Percentiles rank a stretch among this genome's conserved stretches.
Evolutionary conservation across 2,329 filamentous ascomycete species (phyloP).

Genomic region (Rhytidhysteron rufulum): DNA sequence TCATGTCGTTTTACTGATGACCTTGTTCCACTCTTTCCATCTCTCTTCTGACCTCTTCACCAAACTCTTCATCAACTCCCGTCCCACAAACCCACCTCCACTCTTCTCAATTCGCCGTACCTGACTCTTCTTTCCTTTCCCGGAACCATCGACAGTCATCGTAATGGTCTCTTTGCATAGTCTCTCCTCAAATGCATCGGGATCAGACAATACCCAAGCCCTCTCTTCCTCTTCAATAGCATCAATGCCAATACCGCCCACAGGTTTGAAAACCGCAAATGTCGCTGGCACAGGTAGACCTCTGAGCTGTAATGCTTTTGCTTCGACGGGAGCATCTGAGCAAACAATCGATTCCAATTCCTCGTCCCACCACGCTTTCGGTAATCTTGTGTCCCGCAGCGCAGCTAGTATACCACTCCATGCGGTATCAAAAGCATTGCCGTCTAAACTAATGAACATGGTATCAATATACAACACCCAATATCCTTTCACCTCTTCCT

Average conservation of each 20-base stretch:
- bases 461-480: conserved; percentile 95
- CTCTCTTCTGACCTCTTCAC: conserved; percentile 58
- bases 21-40: conserved; percentile 56
- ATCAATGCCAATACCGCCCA: conserved; percentile 40
- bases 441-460: conserved; percentile 90
- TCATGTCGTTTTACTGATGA: conserved; percentile 10
- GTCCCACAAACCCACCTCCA: conserved; percentile 69
- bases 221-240: conserved; percentile 17
- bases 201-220: conserved; percentile 77
- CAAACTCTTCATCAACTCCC: conserved; percentile 58
- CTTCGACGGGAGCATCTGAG: conserved; percentile 55
- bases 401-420: conserved; percentile 84
- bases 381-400: conserved; percentile 71
- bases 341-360: conserved; percentile 79
- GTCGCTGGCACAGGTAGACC: conserved; percentile 73
- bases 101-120: conserved; percentile 77
- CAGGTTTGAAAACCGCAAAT: conserved; percentile 65
- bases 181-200: conserved; percentile 84
- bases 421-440: conserved; percentile 85
- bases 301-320: conserved; percentile 55
- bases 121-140: conserved; percentile 67
- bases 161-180: conserved; percentile 81
- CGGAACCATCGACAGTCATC: conserved; percentile 65
- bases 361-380: conserved; percentile 75
- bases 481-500: conserved; percentile 69